Conservation (phyloP, 805 yeast species). For the Yamadazyma sp. region DNA sequence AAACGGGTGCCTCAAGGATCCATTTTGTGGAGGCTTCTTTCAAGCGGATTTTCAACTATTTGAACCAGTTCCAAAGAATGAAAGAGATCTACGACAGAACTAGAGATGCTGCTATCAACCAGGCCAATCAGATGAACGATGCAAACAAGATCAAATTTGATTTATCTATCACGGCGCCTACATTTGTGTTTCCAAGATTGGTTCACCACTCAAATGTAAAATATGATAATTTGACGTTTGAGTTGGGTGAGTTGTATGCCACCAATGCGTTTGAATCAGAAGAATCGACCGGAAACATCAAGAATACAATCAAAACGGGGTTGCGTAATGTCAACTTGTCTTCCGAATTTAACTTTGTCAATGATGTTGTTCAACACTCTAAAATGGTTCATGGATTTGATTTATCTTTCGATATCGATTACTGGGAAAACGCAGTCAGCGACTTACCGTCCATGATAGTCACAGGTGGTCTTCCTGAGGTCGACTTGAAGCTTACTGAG, state of each 20-base stretch:
- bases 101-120: constrained; percentile 82
- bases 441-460: constrained; percentile 51
- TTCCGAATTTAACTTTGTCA: constrained; percentile 55
- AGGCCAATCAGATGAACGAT: constrained; percentile 63
- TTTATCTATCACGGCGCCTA: constrained; percentile 75
- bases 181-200: constrained; percentile 65
- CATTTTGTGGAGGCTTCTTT: constrained; percentile 83
- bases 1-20: constrained; percentile 72
- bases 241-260: constrained; percentile 81
- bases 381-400: constrained; percentile 69
- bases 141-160: constrained; percentile 69
- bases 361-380: constrained; percentile 48
- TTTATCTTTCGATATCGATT: constrained; percentile 57
- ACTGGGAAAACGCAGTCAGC: constrained; percentile 40
- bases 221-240: constrained; percentile 64
- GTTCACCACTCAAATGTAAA: constrained; percentile 18
- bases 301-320: constrained; percentile 66
- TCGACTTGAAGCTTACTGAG: constrained; percentile 69
- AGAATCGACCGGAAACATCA: constrained; percentile 17
- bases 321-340: constrained; percentile 68
- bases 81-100: constrained; percentile 88
- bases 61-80: constrained; percentile 78
- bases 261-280: constrained; percentile 61
- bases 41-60: constrained; percentile 60
- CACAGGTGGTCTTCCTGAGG: constrained; percentile 59